A percentile compares a stretch with the other conserved stretches of the same genome.
Conservation (phyloP, 129 eudicot species). For the Flaveria trinervia region DNA sequence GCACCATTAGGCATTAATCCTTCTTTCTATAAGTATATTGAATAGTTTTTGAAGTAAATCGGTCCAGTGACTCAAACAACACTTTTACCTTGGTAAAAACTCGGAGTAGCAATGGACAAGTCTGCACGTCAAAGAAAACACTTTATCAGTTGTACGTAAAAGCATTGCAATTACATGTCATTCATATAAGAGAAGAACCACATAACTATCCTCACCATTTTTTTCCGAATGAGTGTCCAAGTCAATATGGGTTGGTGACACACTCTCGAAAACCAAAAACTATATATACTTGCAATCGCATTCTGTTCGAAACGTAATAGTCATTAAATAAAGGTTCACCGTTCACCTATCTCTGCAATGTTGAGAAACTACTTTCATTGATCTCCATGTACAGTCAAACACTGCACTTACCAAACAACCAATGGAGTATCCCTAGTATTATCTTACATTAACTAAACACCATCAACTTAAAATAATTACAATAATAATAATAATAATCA, state of each 20-base stretch:
- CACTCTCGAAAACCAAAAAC: neutral
- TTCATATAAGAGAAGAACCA: neutral
- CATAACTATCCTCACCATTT: neutral
- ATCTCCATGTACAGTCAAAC: no score
- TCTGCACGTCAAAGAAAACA: slow-evolving; percentile 53
- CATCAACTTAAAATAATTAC: no score
- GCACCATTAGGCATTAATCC: neutral
- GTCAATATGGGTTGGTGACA: neutral
- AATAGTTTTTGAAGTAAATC: neutral
- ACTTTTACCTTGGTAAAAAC: slow-evolving; percentile 83
- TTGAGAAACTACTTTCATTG: no score
- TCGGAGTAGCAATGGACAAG: slow-evolving; percentile 90
- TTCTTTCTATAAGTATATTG: neutral
- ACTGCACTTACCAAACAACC: no score
- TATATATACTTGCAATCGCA: no score
- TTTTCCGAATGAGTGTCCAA: neutral
- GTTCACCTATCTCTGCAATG: no score
- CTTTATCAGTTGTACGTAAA: slow-evolving; percentile 14
- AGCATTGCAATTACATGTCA: slow-evolving; percentile 22
- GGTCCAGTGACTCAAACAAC: neutral
- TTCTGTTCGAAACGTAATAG: no score
- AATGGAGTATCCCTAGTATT: no score
- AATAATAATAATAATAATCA: no score
- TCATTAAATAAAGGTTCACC: no score
- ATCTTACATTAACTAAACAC: no score